A percentile compares a stretch with the other conserved stretches of the same genome.
phyloP scores from a whole-genome alignment of 192 early-diverging fungal genomes.

The Phycomyces blakesleeanus region DNA sequence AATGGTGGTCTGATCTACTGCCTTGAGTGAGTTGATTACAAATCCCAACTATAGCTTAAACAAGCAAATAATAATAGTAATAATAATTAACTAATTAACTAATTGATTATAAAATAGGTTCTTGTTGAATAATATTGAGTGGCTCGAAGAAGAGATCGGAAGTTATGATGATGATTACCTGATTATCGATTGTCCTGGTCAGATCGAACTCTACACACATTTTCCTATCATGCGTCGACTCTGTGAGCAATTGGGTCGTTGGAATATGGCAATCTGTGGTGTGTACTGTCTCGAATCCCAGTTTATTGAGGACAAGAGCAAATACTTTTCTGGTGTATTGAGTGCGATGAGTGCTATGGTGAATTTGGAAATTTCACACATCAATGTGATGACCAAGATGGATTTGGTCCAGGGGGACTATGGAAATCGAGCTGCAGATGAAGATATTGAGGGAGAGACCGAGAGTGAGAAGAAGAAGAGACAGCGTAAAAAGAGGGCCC shows the following conservation, averaged over 20 bases:
- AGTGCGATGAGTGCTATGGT: slow-evolving; percentile 95
- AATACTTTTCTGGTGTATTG: slow-evolving; percentile 96
- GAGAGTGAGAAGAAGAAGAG: slow-evolving; percentile 16
- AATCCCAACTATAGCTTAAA: not conserved
- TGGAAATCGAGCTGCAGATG: slow-evolving; percentile 18
- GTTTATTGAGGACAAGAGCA: slow-evolving; percentile 93
- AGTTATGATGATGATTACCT: slow-evolving; percentile 94
- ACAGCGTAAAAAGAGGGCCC: slow-evolving; percentile 12
- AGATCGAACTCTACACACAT: slow-evolving; percentile 99
- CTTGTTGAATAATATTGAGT: slow-evolving; percentile 92
- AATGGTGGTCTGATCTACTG: slow-evolving; percentile 98
- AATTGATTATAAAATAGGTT: slow-evolving; percentile 46
- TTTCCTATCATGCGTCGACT: slow-evolving; percentile 91
- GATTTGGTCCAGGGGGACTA: slow-evolving; percentile 67
- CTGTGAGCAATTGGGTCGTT: slow-evolving; percentile 60
- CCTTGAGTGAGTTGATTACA: slow-evolving; percentile 67
- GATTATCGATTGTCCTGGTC: slow-evolving; percentile 95
- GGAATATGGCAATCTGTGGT: slow-evolving; percentile 85
- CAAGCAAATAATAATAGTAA: too few relatives aligned
- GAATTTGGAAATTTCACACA: slow-evolving; percentile 95
- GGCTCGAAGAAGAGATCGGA: slow-evolving; percentile 91
- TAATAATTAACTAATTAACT: too few relatives aligned
- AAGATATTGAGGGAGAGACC: slow-evolving; percentile 34
- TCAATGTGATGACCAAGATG: slow-evolving; percentile 98
- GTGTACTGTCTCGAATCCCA: slow-evolving; percentile 92